Evolutionary conservation across 2,329 filamentous ascomycete species (phyloP), one percentile per base, ranked within the genome.

Genomic region (Cladophialophora immunda): DNA sequence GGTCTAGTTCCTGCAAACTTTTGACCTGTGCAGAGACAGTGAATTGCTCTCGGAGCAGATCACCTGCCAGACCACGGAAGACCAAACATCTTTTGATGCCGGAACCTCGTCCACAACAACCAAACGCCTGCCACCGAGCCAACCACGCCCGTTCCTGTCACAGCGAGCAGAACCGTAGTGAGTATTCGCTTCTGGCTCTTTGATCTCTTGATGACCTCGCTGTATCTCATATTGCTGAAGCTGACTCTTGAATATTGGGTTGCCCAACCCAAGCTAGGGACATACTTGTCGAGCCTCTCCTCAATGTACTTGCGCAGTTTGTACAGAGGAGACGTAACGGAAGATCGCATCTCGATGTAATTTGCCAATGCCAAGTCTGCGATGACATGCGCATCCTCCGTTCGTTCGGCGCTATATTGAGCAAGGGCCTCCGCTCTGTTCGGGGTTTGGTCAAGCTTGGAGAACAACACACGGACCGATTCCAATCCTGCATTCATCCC

Each of bases 401-500:
- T 87, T 3, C 95, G 90, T 60, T 91, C 82, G 0, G 83, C 79
- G 0, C 92, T 92, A 81, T 98, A 99, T 68, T 90, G 87, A 13
- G 86, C 81, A 34, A 99, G 82, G 0, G 94, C 81, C 3, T 74
- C 75, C 29, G 76, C 75, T 19, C 79, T 75, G 3, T 80, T 76
- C 29, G 82, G 78, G 60, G 84, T 84, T 61, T 79, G 79, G 79
- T 97, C 94, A 1, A 98, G 83, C 52, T 91, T 84, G 0, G 89
- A 87, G 79, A 97, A 99, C 0, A 99, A 86, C 4, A 97, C 89
- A 7, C 91, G 89, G 13, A 99, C 93, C 74, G 97, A 94, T 81
- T 99, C 95, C 50, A 99, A 87, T 0, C 95, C 95, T 0, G 95
- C 92, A 75, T 99, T 99, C 89, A 99, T 96, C 41, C 95, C 95